Evolutionary conservation across 1,284 basidiomycete species (phyloP).

Genomic region (Trichosporon sp.): DNA sequence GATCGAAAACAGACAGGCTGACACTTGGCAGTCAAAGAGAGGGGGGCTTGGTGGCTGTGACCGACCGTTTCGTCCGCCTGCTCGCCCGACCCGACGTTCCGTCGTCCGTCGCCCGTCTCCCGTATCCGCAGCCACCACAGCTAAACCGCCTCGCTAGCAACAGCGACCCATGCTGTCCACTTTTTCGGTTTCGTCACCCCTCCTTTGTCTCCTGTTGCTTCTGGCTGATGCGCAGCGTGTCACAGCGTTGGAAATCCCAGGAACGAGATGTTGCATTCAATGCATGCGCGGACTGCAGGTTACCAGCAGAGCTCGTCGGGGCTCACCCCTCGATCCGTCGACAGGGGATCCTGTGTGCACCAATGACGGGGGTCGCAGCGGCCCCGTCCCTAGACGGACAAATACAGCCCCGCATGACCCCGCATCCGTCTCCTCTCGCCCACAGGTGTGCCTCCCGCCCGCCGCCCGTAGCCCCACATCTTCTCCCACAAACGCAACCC

Average conservation of each 20-base stretch:
- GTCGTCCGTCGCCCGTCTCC: neutral
- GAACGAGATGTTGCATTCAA: neutral
- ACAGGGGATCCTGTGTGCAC: neutral
- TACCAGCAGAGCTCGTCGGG: neutral
- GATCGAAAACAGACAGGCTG: neutral
- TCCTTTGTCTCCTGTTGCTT: neutral
- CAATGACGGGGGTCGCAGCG: neutral
- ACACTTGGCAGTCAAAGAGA: neutral
- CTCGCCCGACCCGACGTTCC: conserved; percentile 12
- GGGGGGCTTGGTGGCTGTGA: neutral
- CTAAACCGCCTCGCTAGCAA: neutral
- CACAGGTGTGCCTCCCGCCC: neutral
- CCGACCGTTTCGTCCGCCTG: neutral
- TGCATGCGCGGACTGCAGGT: neutral
- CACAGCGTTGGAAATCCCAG: neutral
- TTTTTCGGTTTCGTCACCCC: conserved; percentile 2
- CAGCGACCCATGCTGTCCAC: neutral
- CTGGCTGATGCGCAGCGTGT: neutral
- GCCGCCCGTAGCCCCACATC: conserved; percentile 6
- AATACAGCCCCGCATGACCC: conserved; percentile 14
- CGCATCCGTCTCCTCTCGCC: neutral
- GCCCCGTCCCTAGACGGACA: conserved; percentile 9
- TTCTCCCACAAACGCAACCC: conserved; percentile 14
- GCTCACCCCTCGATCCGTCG: conserved; percentile 1
- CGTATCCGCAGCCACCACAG: neutral